A percentile compares a stretch with the other conserved stretches of the same genome.
These are phyloP conservation scores for Tetragonia tetragonoides DNA, from an alignment of 148 eudicot species.

Conservation along the genomic window DNA sequence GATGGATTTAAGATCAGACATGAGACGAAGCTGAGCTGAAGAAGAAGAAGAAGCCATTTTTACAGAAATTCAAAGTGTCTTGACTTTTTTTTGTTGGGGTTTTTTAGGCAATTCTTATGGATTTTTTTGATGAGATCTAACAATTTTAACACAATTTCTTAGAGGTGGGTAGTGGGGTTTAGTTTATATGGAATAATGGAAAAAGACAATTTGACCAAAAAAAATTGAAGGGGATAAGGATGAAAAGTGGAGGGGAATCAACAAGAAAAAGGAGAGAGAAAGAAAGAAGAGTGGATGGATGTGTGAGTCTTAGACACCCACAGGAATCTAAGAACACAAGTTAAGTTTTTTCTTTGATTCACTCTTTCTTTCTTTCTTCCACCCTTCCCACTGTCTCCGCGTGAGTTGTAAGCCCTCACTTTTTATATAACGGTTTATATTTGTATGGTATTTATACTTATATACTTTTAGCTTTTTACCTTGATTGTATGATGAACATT, in stretches of 20 bases:
- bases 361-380: not conserved
- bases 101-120: not conserved
- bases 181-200: not conserved
- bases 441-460: no score
- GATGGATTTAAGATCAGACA: slow-evolving; percentile 42
- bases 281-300: not conserved
- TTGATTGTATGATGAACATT: no score
- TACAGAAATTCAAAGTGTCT: not conserved
- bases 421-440: not conserved
- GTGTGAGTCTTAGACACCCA: slow-evolving; percentile 1
- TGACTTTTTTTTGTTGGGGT: not conserved
- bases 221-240: slow-evolving; percentile 1
- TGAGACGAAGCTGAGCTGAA: slow-evolving; percentile 37
- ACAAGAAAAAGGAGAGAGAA: not conserved
- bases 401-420: not conserved
- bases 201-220: not conserved
- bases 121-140: not conserved
- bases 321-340: not conserved
- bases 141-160: not conserved
- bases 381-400: not conserved
- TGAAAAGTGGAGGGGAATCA: not conserved
- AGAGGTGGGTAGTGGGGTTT: not conserved
- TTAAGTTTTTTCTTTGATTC: not conserved
- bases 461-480: no score
- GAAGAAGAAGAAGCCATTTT: slow-evolving; percentile 26